Evolutionary conservation across 2,329 filamentous ascomycete genomes (phyloP).

Genomic region (Xylaria hypoxylon): DNA sequence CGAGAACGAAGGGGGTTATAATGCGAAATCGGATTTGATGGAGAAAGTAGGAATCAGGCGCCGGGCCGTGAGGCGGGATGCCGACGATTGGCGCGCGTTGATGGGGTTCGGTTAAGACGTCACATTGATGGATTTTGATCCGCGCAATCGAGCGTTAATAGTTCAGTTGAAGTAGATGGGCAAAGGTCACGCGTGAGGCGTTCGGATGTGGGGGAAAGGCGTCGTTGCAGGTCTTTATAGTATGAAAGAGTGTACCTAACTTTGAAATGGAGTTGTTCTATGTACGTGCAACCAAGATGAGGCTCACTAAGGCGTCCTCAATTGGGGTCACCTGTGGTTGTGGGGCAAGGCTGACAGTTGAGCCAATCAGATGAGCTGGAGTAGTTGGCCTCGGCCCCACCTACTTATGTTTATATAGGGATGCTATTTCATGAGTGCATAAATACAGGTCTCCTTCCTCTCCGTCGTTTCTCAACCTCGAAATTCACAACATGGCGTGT

Average conservation of each 20-base stretch:
- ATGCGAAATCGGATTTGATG: background rate
- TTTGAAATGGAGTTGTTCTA: constrained; percentile 1
- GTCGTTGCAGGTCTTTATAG: background rate
- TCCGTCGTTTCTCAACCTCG: background rate
- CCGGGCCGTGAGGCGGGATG: constrained; percentile 26
- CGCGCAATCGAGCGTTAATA: background rate
- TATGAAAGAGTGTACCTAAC: background rate
- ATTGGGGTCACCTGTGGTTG: background rate
- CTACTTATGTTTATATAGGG: too few species aligned
- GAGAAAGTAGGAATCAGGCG: background rate
- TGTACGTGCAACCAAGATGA: constrained; percentile 2
- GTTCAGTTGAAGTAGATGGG: background rate
- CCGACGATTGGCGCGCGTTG: constrained; percentile 21
- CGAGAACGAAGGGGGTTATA: background rate
- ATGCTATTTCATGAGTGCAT: background rate
- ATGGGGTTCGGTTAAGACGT: constrained; percentile 13
- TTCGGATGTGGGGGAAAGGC: background rate
- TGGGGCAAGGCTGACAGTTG: constrained; percentile 12
- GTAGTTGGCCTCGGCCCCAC: background rate
- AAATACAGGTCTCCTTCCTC: background rate
- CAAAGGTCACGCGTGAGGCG: background rate
- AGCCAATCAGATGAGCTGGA: constrained; percentile 5
- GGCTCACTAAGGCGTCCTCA: constrained; percentile 7
- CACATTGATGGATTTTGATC: constrained; percentile 16
- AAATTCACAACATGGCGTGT: constrained; percentile 10